phyloP scores from a whole-genome alignment of 2,329 filamentous ascomycete genomes.

The Diaporthe ilicicola region DNA sequence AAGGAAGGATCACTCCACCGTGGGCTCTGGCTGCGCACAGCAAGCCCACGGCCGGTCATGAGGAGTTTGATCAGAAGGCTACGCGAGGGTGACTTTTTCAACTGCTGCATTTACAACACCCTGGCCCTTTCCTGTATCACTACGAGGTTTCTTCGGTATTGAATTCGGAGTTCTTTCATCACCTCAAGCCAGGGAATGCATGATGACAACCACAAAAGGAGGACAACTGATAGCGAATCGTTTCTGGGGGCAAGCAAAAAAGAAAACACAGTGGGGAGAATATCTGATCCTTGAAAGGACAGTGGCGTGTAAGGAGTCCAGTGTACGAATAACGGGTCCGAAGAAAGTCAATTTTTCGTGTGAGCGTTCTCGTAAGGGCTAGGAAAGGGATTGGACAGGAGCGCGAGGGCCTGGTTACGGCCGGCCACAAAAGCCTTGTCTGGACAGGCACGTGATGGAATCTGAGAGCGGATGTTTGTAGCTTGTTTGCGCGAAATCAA shows the following conservation, averaged over 20 bases:
- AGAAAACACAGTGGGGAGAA: neutral
- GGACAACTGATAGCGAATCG: slow-evolving; percentile 26
- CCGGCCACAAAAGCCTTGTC: slow-evolving; percentile 20
- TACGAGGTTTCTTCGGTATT: slow-evolving; percentile 25
- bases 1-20: slow-evolving; percentile 33
- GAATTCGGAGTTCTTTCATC: slow-evolving; percentile 13
- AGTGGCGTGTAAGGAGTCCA: slow-evolving; percentile 29
- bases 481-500: slow-evolving; percentile 26
- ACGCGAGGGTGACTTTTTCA: slow-evolving; percentile 25
- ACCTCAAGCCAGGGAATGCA: slow-evolving; percentile 20
- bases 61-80: slow-evolving; percentile 23
- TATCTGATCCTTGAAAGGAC: slow-evolving; percentile 28
- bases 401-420: neutral
- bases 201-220: slow-evolving; percentile 31
- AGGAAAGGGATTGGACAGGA: neutral
- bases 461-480: slow-evolving; percentile 24
- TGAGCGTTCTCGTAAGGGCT: slow-evolving; percentile 29
- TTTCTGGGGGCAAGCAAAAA: slow-evolving; percentile 16
- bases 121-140: slow-evolving; percentile 30
- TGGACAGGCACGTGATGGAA: slow-evolving; percentile 24
- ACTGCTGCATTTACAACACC: slow-evolving; percentile 33
- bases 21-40: slow-evolving; percentile 19
- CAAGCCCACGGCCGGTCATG: slow-evolving; percentile 12
- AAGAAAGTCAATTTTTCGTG: slow-evolving; percentile 21
- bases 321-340: slow-evolving; percentile 28